These are phyloP conservation scores for Raffaelea ambrosiae DNA, from an alignment of 2,329 filamentous ascomycete genomes.

Conservation along the genomic window DNA sequence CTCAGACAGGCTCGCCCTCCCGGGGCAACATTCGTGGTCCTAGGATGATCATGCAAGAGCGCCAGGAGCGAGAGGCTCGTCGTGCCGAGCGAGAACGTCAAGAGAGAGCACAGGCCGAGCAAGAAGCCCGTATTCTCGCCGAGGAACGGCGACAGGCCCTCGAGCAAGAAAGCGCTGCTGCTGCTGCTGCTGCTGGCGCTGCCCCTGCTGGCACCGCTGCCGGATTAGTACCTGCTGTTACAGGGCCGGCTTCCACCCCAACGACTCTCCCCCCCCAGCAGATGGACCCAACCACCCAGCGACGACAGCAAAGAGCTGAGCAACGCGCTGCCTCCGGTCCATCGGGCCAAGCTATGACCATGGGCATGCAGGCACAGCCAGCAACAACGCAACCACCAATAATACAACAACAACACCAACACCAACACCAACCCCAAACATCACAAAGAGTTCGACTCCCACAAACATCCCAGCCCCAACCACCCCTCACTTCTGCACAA, in stretches of 20 bases:
- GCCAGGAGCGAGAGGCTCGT: constrained; percentile 66
- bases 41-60: constrained; percentile 84
- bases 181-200: constrained; percentile 27
- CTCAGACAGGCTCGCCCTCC: constrained; percentile 42
- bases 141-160: constrained; percentile 35
- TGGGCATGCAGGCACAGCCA: constrained; percentile 5
- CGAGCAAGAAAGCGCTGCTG: constrained; percentile 31
- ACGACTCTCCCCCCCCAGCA: constrained; percentile 13
- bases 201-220: constrained; percentile 17
- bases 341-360: constrained; percentile 2
- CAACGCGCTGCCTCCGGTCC: constrained; percentile 10
- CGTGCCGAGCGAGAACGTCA: constrained; percentile 58
- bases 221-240: constrained; percentile 7
- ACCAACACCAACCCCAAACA: background rate
- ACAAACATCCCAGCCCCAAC: background rate
- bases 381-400: constrained; percentile 8
- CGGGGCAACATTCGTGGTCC: constrained; percentile 67
- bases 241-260: background rate
- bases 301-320: constrained; percentile 25
- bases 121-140: constrained; percentile 45
- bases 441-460: constrained; percentile 7
- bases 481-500: background rate
- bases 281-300: constrained; percentile 24
- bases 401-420: constrained; percentile 1
- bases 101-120: constrained; percentile 49